Evolutionary conservation across 116 monocot genomes (phyloP), one percentile per base, ranked within the genome.

Genomic region (Dioscorea cayenensis): DNA sequence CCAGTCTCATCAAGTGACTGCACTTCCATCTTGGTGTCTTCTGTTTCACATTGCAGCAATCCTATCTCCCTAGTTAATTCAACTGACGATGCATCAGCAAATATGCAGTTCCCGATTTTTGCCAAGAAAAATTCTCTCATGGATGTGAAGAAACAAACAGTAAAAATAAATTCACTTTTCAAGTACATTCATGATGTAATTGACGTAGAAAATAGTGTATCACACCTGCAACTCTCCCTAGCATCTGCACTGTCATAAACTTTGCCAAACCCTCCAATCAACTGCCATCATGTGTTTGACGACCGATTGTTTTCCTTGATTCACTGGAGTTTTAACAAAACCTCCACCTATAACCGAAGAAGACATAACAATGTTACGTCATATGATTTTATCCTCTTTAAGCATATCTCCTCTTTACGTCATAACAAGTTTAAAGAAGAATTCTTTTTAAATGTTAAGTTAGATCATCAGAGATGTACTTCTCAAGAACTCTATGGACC

Each of bases 251-350:
- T 63, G 88, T 82, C 23, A 82, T 66, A 60, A 82, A 66, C 60
- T 75, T 84, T 38, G 78, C 79, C 88, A 84, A 28, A 84, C 77
- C 76, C 76, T 88, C 88, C 88, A 88, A 71, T 88, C 88, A 61
- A 88, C 76, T 64, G 84, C 84, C 69, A 88, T 78, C 84, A 88
- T 88, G 67, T 88, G 88, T 71, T 88, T 88, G 3, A 88, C 88
- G 61, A 88, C 74, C 51, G 84, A 79, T 71, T 82, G 84, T 72
- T 79, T 88, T 38, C 81, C 88, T 77, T 84, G 88, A 62, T 88
- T 88, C 3, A 79, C 63, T 10, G 82, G 88, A 67, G 81, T 84
- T 76, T 84, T 88, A 9, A 84, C 81, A 75, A 84, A 88, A 43
- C 88, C 85, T 52, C 88, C 88, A 77, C 84, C 85, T 84, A 73